Conservation (phyloP, 106 monocot species). For the Xerophyta viscosa region DNA sequence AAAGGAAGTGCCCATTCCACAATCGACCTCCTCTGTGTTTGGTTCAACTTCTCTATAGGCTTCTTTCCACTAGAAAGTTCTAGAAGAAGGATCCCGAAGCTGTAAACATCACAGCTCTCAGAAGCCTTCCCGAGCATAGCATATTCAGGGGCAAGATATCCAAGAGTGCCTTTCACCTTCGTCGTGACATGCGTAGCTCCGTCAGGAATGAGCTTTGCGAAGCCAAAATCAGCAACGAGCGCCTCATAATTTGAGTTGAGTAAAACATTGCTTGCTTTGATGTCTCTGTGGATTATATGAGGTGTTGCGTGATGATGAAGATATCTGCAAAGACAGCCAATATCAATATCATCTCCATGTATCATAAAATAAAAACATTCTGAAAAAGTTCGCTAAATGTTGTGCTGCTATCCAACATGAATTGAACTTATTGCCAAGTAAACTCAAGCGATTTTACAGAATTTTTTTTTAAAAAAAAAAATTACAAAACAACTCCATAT, state of each 20-base stretch:
- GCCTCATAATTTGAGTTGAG: constrained; percentile 34
- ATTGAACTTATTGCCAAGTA: too few relatives aligned
- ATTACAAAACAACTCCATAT: too few relatives aligned
- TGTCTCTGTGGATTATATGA: constrained; percentile 34
- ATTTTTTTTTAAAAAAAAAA: too few relatives aligned
- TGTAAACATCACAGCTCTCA: constrained; percentile 31
- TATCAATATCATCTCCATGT: background rate
- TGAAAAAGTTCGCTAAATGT: too few relatives aligned
- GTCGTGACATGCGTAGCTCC: constrained; percentile 23
- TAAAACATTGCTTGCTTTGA: constrained; percentile 34
- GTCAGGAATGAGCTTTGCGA: constrained; percentile 31
- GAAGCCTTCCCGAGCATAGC: constrained; percentile 26
- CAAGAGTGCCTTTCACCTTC: constrained; percentile 18
- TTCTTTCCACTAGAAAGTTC: constrained; percentile 33
- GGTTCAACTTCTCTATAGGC: constrained; percentile 15
- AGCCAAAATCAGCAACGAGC: constrained; percentile 32
- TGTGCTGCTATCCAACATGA: too few relatives aligned
- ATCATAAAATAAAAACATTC: background rate
- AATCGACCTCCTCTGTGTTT: constrained; percentile 8
- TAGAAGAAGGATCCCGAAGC: constrained; percentile 30
- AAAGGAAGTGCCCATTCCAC: constrained; percentile 31
- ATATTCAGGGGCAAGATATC: constrained; percentile 39
- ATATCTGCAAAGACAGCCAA: constrained; percentile 17
- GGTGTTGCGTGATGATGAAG: constrained; percentile 33
- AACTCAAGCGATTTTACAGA: too few relatives aligned